A percentile compares a stretch with the other conserved stretches of the same genome.
phyloP scores from a whole-genome alignment of 1,139 yeast species.

The Debaryomyces udenii region DNA sequence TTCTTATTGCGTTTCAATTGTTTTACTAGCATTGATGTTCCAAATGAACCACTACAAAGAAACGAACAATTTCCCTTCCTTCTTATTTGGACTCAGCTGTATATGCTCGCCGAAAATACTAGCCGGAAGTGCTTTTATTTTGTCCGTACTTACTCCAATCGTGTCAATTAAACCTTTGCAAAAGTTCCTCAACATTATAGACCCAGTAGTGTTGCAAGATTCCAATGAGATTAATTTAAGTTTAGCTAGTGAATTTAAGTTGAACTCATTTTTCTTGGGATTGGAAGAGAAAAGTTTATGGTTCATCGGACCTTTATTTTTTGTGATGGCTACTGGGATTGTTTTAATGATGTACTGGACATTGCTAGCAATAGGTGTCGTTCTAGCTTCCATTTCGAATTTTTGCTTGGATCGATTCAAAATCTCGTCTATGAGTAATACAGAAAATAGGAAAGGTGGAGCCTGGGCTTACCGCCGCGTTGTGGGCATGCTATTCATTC shows the following conservation, averaged over 20 bases:
- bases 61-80: constrained; percentile 48
- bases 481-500: constrained; percentile 25
- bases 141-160: constrained; percentile 44
- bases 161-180: constrained; percentile 24
- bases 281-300: constrained; percentile 59
- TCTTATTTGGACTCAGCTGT: constrained; percentile 46
- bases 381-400: background rate
- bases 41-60: constrained; percentile 46
- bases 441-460: background rate
- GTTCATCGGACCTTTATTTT: constrained; percentile 61
- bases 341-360: constrained; percentile 37
- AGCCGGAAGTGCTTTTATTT: constrained; percentile 18
- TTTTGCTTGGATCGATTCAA: background rate
- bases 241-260: constrained; percentile 25
- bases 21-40: constrained; percentile 44
- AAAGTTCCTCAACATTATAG: constrained; percentile 41
- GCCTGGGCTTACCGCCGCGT: constrained; percentile 9
- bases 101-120: constrained; percentile 29
- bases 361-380: constrained; percentile 10
- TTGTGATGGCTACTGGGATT: constrained; percentile 53
- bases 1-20: constrained; percentile 56
- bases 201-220: constrained; percentile 55
- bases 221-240: constrained; percentile 35
- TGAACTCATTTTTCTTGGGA: constrained; percentile 62
- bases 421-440: background rate